Evolutionary conservation across 345 rosid genomes (phyloP), one percentile per base, ranked within the genome.

Genomic region (Microthlaspi erraticum): DNA sequence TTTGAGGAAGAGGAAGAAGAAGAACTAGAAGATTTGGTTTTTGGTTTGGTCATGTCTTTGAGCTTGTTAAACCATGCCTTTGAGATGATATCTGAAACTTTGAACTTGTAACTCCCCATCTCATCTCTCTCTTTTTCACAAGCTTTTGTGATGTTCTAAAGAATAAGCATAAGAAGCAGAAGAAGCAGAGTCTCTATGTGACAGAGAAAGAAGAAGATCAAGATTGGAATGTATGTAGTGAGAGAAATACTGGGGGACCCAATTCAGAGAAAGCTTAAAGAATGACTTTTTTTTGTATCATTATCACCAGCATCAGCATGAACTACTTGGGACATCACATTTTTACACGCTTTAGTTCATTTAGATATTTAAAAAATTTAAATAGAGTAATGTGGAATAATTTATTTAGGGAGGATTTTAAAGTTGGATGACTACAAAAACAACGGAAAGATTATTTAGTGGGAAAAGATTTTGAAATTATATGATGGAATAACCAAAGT

Each of bases 11-110:
- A 12, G 53, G 60, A 29, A 68, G 61, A 23, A 65, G 66, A 5
- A 31, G 57, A 32, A 32, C 19, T 7, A 57, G 33, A 54, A 64
- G 71, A 68, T 39, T 78, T 67, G 36, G 18, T 45, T 34, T 42
- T 64, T 64, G 67, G 54, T 70, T 61, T 81, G 19, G 83, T 75
- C 81, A 85, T 78, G 64, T 87, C 82, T 60, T 81, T 91, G 78
- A 91, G 92, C 84, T 84, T 88, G 72, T 87, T 81, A 71, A 91
- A 79, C 91, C 95, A 91, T 68, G 88, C 81, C 77, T 85, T 88
- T 20, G 97, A 89, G 14, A 91, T 75, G 88, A 91, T 84, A 48
- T 83, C 84, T 66, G 83, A 87, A 52, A 84, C 68, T 57, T 61
- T 85, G 73, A 87, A 88, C 76, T 77, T 85, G 84, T 80, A 20